Percentiles rank a stretch among this genome's conserved stretches.
Conservation (phyloP, 2,329 filamentous ascomycete genomes). For the Aspergillus ruber region DNA sequence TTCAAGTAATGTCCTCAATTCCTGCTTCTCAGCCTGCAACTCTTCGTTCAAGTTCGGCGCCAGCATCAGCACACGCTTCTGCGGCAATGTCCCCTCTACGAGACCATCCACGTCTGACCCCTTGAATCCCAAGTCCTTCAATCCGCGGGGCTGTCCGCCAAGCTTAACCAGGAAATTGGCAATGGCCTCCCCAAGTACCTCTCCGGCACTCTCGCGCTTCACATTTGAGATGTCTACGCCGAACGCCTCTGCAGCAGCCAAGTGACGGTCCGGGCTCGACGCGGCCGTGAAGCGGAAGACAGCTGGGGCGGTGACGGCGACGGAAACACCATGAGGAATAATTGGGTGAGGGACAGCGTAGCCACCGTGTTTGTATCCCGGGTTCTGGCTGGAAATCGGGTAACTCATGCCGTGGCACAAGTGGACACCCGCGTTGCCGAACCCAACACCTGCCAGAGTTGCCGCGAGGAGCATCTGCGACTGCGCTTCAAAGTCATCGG, state of each 20-base stretch:
- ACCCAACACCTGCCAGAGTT: constrained; percentile 89
- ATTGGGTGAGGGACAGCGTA: constrained; percentile 71
- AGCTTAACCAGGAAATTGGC: constrained; percentile 72
- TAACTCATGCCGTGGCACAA: constrained; percentile 91
- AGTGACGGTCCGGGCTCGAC: constrained; percentile 85
- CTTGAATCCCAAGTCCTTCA: constrained; percentile 77
- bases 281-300: constrained; percentile 91
- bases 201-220: constrained; percentile 82
- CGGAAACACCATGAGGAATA: constrained; percentile 92
- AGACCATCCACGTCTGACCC: constrained; percentile 68
- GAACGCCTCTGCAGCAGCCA: constrained; percentile 82
- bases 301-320: constrained; percentile 85
- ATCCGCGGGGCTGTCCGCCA: constrained; percentile 82
- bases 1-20: constrained; percentile 65
- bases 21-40: constrained; percentile 63
- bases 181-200: constrained; percentile 77
- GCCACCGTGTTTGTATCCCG: constrained; percentile 80
- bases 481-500: constrained; percentile 88
- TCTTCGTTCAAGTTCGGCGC: constrained; percentile 74
- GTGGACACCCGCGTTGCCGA: constrained; percentile 96
- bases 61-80: constrained; percentile 82
- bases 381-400: constrained; percentile 92
- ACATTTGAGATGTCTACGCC: constrained; percentile 84
- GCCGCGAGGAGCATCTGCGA: constrained; percentile 92
- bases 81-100: constrained; percentile 91